phyloP scores from a whole-genome alignment of 805 yeast genomes.

The Nakazawaea ambrosiae region DNA sequence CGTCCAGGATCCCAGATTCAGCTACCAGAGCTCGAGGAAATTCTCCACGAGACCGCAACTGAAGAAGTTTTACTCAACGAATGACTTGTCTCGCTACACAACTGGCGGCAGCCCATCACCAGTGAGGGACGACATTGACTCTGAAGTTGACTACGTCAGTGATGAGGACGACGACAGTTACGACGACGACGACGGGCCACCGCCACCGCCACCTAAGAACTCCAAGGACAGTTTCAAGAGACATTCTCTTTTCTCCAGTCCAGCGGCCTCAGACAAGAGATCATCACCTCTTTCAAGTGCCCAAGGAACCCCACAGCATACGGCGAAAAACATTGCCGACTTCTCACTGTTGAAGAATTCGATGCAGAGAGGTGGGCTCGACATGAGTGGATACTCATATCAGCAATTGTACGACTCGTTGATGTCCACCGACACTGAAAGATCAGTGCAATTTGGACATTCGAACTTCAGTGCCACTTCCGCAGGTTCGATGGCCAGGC shows the following conservation, averaged over 20 bases:
- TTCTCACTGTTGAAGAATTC: constrained; percentile 9
- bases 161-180: constrained; percentile 9
- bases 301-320: constrained; percentile 10
- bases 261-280: constrained; percentile 2
- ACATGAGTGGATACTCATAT: constrained; percentile 5
- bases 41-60: background rate
- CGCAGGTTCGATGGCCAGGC: constrained; percentile 79
- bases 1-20: background rate
- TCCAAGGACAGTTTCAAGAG: constrained; percentile 7
- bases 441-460: constrained; percentile 40
- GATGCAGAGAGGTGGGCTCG: constrained; percentile 8
- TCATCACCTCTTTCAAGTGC: constrained; percentile 6
- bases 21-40: constrained; percentile 1
- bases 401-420: constrained; percentile 19
- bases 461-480: constrained; percentile 85
- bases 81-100: constrained; percentile 2
- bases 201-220: constrained; percentile 27
- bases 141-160: background rate
- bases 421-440: constrained; percentile 26
- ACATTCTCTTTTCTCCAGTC: background rate
- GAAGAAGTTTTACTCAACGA: constrained; percentile 2
- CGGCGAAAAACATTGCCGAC: background rate
- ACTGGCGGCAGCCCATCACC: background rate
- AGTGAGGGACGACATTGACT: constrained; percentile 1
- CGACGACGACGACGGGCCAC: constrained; percentile 13